phyloP scores from a whole-genome alignment of 2,329 filamentous ascomycete species.

The Talaromyces sp. region DNA sequence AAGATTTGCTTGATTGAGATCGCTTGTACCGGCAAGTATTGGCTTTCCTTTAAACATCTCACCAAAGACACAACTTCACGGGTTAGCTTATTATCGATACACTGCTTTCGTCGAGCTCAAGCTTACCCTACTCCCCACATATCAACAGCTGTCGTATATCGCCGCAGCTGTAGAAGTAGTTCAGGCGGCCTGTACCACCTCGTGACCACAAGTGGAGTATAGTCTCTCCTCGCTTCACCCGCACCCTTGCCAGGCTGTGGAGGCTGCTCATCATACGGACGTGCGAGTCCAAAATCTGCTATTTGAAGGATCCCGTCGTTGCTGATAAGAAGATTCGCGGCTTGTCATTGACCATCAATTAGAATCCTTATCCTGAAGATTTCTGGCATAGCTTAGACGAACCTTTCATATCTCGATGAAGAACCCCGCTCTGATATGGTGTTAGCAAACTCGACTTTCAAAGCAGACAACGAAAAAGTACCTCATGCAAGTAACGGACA shows the following conservation, averaged over 20 bases:
- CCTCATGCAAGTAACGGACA: conserved; percentile 80
- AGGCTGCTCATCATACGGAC: conserved; percentile 82
- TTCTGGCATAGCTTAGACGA: conserved; percentile 4
- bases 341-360: conserved; percentile 32
- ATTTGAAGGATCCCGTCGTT: conserved; percentile 93
- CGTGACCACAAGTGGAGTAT: conserved; percentile 94
- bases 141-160: conserved; percentile 96
- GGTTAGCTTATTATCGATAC: background rate
- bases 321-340: conserved; percentile 93
- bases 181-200: conserved; percentile 96
- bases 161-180: conserved; percentile 77
- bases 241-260: conserved; percentile 74
- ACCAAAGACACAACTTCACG: conserved; percentile 81
- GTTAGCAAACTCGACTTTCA: conserved; percentile 13
- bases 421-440: conserved; percentile 59
- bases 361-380: conserved; percentile 7
- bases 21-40: conserved; percentile 84
- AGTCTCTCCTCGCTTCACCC: conserved; percentile 81
- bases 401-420: conserved; percentile 95
- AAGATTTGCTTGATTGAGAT: conserved; percentile 82
- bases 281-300: conserved; percentile 90
- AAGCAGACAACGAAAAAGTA: conserved; percentile 22
- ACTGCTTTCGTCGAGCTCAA: background rate
- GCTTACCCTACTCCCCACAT: conserved; percentile 94
- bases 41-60: conserved; percentile 96